These are phyloP conservation scores for Chlamydomonas reinhardtii DNA, from an alignment of 163 green algal genomes.

Conservation along the genomic window DNA sequence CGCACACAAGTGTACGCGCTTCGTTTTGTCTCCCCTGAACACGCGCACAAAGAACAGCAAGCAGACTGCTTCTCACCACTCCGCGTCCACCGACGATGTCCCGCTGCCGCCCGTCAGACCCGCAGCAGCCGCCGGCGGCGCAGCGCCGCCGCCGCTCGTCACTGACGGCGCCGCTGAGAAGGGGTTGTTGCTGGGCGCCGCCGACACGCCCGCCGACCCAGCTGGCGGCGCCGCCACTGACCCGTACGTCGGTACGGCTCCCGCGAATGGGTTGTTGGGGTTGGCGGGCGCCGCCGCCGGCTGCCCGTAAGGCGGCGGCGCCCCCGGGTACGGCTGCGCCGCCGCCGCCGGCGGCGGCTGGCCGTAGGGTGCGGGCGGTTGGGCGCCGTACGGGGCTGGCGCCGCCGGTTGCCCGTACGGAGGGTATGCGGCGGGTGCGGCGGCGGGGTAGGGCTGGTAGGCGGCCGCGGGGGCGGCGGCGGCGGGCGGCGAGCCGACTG, in stretches of 20 bases:
- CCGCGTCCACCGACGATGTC: conserved; percentile 27
- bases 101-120: too few species aligned
- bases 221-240: background rate
- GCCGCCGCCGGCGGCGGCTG: background rate
- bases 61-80: conserved; percentile 9
- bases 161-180: background rate
- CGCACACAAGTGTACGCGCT: too few species aligned
- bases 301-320: background rate
- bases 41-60: too few species aligned
- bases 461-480: background rate
- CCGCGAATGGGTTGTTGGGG: conserved; percentile 37
- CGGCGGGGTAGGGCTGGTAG: background rate
- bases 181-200: conserved; percentile 18
- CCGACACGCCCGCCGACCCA: background rate
- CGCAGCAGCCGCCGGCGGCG: too few species aligned
- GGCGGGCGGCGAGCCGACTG: background rate
- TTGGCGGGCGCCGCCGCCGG: background rate
- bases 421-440: too few species aligned
- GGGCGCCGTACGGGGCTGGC: too few species aligned
- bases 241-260: background rate
- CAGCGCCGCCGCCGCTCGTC: background rate
- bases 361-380: background rate
- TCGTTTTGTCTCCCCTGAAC: too few species aligned
- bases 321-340: background rate
- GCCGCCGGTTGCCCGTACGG: background rate